Percentiles rank a stretch among this genome's conserved stretches.
phyloP scores from a whole-genome alignment of 306 rosid genomes.

The Macrotyloma uniflorum region DNA sequence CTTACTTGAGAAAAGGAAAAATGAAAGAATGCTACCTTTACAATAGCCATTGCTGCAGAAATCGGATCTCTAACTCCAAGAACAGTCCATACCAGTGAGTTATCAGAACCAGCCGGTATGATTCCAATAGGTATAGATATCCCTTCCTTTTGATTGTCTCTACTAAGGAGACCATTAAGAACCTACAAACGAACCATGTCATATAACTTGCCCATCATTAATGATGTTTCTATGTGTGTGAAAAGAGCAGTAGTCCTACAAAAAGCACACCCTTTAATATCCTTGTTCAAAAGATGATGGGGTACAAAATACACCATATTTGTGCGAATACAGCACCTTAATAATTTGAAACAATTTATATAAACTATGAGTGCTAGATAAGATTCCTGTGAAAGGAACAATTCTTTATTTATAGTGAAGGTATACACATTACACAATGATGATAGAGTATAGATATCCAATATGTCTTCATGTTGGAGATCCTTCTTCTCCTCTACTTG shows the following conservation, averaged over 20 bases:
- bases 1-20: constrained; percentile 23
- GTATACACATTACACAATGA: constrained; percentile 7
- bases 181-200: constrained; percentile 64
- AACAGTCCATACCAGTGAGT: constrained; percentile 98
- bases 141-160: constrained; percentile 98
- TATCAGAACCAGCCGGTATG: constrained; percentile 98
- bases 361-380: constrained; percentile 2
- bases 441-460: neutral
- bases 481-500: neutral
- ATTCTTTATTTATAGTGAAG: constrained; percentile 6
- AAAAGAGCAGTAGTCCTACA: constrained; percentile 17
- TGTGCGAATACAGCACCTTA: constrained; percentile 1
- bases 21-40: constrained; percentile 64
- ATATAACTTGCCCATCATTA: constrained; percentile 20
- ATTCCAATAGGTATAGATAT: constrained; percentile 98
- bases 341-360: constrained; percentile 25
- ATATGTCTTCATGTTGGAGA: constrained; percentile 4
- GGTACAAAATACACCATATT: constrained; percentile 8
- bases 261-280: constrained; percentile 7
- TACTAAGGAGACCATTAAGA: constrained; percentile 89
- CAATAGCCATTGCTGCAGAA: constrained; percentile 98
- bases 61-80: constrained; percentile 97
- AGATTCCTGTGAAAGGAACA: constrained; percentile 21
- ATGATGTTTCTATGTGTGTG: neutral
- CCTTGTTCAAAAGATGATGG: constrained; percentile 1